Evolutionary conservation across 352 stramenopile species (phyloP).

Genomic region (Phytophthora melonis): DNA sequence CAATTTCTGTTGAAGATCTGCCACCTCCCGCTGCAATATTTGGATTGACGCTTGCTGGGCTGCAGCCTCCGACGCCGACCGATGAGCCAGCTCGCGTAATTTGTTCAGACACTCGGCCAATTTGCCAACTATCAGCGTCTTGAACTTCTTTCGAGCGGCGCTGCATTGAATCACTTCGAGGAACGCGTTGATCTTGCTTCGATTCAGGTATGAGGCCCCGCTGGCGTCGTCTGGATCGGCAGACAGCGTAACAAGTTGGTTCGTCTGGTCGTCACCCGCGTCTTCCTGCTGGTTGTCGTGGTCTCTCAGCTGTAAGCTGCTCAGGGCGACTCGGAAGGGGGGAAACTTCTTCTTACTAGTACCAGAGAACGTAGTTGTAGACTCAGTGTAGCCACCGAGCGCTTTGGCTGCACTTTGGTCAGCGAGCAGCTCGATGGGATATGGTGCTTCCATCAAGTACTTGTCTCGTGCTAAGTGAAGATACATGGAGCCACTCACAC

Average conservation of each 20-base stretch:
- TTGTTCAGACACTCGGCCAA: slow-evolving; percentile 57
- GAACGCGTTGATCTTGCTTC: slow-evolving; percentile 71
- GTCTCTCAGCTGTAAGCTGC: slow-evolving; percentile 21
- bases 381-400: slow-evolving; percentile 38
- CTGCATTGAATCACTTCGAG: slow-evolving; percentile 62
- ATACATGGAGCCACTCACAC: slow-evolving; percentile 30
- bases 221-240: slow-evolving; percentile 50
- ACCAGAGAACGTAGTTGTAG: background rate
- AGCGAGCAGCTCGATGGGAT: slow-evolving; percentile 56
- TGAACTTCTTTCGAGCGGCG: slow-evolving; percentile 52
- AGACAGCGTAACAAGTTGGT: slow-evolving; percentile 35
- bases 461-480: slow-evolving; percentile 56
- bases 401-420: slow-evolving; percentile 48
- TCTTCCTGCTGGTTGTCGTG: slow-evolving; percentile 33
- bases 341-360: slow-evolving; percentile 42
- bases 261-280: slow-evolving; percentile 14
- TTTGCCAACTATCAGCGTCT: slow-evolving; percentile 54
- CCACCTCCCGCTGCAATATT: slow-evolving; percentile 50
- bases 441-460: slow-evolving; percentile 56
- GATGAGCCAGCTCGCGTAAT: slow-evolving; percentile 49
- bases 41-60: slow-evolving; percentile 44
- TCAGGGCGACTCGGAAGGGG: slow-evolving; percentile 42
- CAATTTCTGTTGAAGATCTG: slow-evolving; percentile 43
- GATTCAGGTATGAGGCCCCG: slow-evolving; percentile 62
- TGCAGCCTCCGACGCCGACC: slow-evolving; percentile 44